phyloP scores from a whole-genome alignment of 2,329 filamentous ascomycete genomes.

The Fusarium liriodendri region DNA sequence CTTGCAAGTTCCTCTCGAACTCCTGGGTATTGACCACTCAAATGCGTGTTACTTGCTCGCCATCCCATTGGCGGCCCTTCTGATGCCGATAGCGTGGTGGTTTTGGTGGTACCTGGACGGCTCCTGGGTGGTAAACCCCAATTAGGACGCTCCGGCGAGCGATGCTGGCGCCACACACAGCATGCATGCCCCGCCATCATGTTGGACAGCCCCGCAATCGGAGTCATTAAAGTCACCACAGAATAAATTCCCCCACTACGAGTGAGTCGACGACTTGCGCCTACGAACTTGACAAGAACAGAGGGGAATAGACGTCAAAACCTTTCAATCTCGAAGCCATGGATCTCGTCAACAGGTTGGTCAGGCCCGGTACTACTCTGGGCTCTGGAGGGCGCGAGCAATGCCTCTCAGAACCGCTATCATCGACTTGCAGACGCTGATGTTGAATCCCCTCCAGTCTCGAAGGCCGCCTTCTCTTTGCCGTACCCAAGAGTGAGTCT shows the following conservation, averaged over 20 bases:
- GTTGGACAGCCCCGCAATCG: slow-evolving; percentile 41
- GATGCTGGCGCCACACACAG: slow-evolving; percentile 24
- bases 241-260: slow-evolving; percentile 39
- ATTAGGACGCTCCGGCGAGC: slow-evolving; percentile 20
- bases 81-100: slow-evolving; percentile 18
- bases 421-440: slow-evolving; percentile 27
- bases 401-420: neutral
- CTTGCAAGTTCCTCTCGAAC: neutral
- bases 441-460: slow-evolving; percentile 65
- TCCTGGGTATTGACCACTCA: neutral
- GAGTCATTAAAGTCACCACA: slow-evolving; percentile 40
- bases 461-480: slow-evolving; percentile 93
- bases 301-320: slow-evolving; percentile 5
- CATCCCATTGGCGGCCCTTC: slow-evolving; percentile 35
- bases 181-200: slow-evolving; percentile 39
- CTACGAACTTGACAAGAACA: slow-evolving; percentile 15
- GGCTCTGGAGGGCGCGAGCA: neutral
- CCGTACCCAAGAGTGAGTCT: slow-evolving; percentile 94
- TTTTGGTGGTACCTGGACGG: slow-evolving; percentile 26
- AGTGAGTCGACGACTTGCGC: slow-evolving; percentile 3
- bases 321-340: slow-evolving; percentile 46
- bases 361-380: slow-evolving; percentile 29
- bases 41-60: slow-evolving; percentile 33
- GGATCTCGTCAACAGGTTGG: slow-evolving; percentile 67
- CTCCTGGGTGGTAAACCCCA: slow-evolving; percentile 13